Evolutionary conservation across 108 stramenopile genomes (phyloP).

Genomic region (Pseudonitzschia pungens): DNA sequence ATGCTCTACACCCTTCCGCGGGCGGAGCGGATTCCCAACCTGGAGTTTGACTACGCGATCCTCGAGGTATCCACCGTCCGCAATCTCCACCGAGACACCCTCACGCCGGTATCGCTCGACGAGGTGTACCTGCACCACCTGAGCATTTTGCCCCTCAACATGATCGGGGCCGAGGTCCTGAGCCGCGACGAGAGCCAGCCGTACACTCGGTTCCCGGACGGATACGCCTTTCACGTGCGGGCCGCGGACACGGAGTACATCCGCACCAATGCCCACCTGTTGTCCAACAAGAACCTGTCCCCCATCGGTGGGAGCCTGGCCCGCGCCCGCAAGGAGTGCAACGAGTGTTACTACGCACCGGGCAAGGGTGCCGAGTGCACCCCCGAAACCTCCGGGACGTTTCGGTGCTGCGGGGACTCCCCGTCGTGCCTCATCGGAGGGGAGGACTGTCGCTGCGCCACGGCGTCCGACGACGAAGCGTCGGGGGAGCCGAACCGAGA

Average conservation of each 20-base stretch:
- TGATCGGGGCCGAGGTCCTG: slow-evolving; percentile 4
- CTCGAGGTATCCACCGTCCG: background rate
- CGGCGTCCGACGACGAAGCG: background rate
- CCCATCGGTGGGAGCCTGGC: background rate
- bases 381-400: background rate
- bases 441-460: background rate
- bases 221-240: background rate
- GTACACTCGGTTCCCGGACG: background rate
- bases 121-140: slow-evolving; percentile 7
- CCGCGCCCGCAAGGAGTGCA: slow-evolving; percentile 1
- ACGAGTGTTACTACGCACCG: slow-evolving; percentile 5
- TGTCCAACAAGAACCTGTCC: background rate
- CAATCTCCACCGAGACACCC: background rate
- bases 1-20: background rate
- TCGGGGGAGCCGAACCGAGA: too few species aligned
- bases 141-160: background rate
- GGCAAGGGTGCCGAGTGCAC: slow-evolving; percentile 8
- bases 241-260: background rate
- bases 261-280: background rate
- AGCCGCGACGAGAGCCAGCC: background rate
- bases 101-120: background rate
- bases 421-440: background rate
- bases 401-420: background rate
- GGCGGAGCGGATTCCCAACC: background rate
- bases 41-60: background rate